Conservation (phyloP, 2,329 filamentous ascomycete species). For the Fonsecaea multimorphosa region DNA sequence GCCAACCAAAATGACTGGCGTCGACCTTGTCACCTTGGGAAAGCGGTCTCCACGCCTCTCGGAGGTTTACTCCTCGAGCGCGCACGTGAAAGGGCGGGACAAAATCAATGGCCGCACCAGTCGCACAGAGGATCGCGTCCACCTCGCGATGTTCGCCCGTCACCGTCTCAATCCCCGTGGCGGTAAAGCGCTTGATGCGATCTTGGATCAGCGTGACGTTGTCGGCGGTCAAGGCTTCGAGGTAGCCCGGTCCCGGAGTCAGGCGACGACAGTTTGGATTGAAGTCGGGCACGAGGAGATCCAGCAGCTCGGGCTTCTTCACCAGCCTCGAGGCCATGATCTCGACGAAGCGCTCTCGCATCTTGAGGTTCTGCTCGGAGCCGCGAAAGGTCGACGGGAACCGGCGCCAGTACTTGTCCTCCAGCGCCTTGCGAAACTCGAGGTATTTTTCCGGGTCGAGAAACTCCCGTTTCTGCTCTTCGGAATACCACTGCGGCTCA, state of each 20-base stretch:
- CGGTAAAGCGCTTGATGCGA: constrained; percentile 64
- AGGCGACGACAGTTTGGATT: constrained; percentile 48
- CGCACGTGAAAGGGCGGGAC: constrained; percentile 45
- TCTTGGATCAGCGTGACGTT: constrained; percentile 68
- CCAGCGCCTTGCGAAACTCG: constrained; percentile 45
- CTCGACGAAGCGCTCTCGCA: constrained; percentile 30
- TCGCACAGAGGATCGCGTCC: constrained; percentile 46
- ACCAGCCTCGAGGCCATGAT: constrained; percentile 36
- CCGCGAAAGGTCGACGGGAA: constrained; percentile 37
- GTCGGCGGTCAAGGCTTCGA: constrained; percentile 66
- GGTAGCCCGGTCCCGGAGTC: constrained; percentile 70
- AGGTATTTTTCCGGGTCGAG: constrained; percentile 38
- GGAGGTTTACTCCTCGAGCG: constrained; percentile 38
- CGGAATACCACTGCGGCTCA: constrained; percentile 38
- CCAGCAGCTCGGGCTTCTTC: constrained; percentile 45
- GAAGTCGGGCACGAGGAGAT: constrained; percentile 50
- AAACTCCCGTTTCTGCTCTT: constrained; percentile 38
- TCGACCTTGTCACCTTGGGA: constrained; percentile 43
- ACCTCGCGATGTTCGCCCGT: constrained; percentile 36
- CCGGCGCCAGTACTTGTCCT: constrained; percentile 41
- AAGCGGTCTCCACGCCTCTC: constrained; percentile 41
- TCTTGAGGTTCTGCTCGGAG: constrained; percentile 31
- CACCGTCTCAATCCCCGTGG: constrained; percentile 51
- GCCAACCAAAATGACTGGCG: constrained; percentile 42
- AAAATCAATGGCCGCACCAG: constrained; percentile 47